Evolutionary conservation across 106 monocot genomes (phyloP), one percentile per base, ranked within the genome.

Genomic region (Allium sativum): DNA sequence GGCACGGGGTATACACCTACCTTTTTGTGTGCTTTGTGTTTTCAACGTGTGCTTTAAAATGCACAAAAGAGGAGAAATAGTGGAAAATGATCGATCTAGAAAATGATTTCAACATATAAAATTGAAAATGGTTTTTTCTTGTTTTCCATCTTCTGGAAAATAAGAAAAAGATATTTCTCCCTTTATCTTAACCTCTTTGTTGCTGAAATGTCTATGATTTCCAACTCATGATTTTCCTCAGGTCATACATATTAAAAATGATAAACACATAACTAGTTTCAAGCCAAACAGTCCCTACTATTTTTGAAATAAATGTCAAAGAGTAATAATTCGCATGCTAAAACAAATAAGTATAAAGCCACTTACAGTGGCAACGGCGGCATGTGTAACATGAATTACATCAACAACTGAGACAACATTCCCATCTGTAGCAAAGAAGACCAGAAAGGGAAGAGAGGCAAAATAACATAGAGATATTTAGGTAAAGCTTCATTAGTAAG

Each of bases 381-480:
- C 71, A 67, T 72, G 66, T 12, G 77, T 71, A 59, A 72, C 65
- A 48, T 71, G 61, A 72, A 77, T 65, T 11, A 77, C 77, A 54
- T 77, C 77, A 43, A 72, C 60, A 53, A 70, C 52, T 10, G 77
- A 56, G 12, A 66, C 61, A 53, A 77, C 53, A 53, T 71, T 66
- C 20, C 67, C 71, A 12, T 77, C 77, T 77, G 75, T 75, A 50
- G 47, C 6, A 68, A 47, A 47, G 20, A n/a, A 40, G 40, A 48
- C 31, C 31, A 5, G 31, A 31, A 31, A 31, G 31, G 31, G 1
- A 31, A 31, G 31, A 31, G 31, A 31, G 31, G 31, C 9, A 40
- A 51, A 64, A 9, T 64, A n/a, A 15, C 10, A 15, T 15, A 56
- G 15, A 15, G 31, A 15, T 14, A 40, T 21, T 48, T 9, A 47